Conservation (phyloP, 805 yeast genomes). For the Wickerhamiella kurtzmanii region DNA sequence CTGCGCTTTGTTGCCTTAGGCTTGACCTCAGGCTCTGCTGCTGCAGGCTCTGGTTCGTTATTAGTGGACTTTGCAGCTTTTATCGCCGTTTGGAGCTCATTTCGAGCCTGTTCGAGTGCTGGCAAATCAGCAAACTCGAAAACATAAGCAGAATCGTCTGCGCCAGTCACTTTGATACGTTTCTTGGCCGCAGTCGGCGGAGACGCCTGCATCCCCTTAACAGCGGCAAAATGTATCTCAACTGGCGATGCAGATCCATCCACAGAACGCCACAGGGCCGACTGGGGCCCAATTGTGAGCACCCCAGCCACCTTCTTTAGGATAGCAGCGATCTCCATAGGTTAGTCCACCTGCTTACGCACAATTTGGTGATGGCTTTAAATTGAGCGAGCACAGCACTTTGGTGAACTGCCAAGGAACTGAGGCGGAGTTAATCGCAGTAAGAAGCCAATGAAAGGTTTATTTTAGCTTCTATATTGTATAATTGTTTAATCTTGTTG, state of each 20-base stretch:
- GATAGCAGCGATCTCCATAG: slow-evolving; percentile 10
- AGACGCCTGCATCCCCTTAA: slow-evolving; percentile 24
- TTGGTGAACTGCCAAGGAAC: too few relatives aligned
- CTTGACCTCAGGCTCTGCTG: neutral
- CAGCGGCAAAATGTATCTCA: slow-evolving; percentile 9
- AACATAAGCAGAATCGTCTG: slow-evolving; percentile 24
- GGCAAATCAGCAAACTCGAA: slow-evolving; percentile 59
- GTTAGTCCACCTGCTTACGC: neutral
- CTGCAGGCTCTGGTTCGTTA: slow-evolving; percentile 32
- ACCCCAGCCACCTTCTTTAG: slow-evolving; percentile 18
- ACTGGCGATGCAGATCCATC: slow-evolving; percentile 2
- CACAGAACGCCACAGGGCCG: slow-evolving; percentile 12
- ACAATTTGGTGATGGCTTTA: too few relatives aligned
- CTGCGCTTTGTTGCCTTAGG: neutral
- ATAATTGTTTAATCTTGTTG: too few relatives aligned
- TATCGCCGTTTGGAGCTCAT: slow-evolving; percentile 19
- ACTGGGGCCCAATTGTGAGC: slow-evolving; percentile 6
- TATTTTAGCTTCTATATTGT: too few relatives aligned
- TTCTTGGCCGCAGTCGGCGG: slow-evolving; percentile 24
- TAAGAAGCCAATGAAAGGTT: too few relatives aligned
- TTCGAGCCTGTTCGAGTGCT: slow-evolving; percentile 45
- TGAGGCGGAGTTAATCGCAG: too few relatives aligned
- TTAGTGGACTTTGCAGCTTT: slow-evolving; percentile 44
- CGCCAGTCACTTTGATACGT: slow-evolving; percentile 17
- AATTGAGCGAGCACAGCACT: too few relatives aligned